Conservation (phyloP, 176 grass and related monocot genomes). For the Aegilops speltoides region DNA sequence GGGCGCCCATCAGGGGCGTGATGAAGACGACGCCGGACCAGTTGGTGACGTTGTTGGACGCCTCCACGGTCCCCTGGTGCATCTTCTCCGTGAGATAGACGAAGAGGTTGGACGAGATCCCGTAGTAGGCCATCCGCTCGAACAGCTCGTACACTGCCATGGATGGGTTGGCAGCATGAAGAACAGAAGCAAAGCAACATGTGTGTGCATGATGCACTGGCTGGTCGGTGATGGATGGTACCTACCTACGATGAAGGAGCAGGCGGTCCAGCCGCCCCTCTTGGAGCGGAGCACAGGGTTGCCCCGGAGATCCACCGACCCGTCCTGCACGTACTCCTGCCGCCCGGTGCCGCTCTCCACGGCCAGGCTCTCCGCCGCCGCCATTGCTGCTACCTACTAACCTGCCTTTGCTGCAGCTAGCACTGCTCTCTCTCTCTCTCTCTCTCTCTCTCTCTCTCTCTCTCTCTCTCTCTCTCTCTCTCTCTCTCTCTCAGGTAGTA, state of each 20-base stretch:
- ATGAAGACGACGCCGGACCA: conserved; percentile 36
- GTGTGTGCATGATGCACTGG: no score
- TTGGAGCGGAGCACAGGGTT: conserved; percentile 45
- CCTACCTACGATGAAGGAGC: conserved; percentile 47
- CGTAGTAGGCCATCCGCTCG: conserved; percentile 47
- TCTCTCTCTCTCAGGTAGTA: no score
- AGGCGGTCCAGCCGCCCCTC: conserved; percentile 51
- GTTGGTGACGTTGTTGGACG: conserved; percentile 46
- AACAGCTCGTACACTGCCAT: conserved; percentile 46
- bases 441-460: no score
- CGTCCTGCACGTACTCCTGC: conserved; percentile 41
- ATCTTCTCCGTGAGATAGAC: conserved; percentile 36
- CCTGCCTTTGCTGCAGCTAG: not conserved
- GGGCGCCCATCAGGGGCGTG: conserved; percentile 26
- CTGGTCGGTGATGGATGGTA: no score
- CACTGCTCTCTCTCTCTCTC: not conserved
- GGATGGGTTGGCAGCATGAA: not conserved
- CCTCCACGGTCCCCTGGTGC: conserved; percentile 42
- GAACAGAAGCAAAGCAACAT: not conserved
- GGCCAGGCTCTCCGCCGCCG: not conserved
- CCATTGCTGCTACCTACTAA: conserved; percentile 7
- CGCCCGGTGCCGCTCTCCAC: conserved; percentile 7
- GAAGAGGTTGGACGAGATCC: conserved; percentile 38
- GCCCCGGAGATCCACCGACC: conserved; percentile 49
- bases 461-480: no score